Conservation (phyloP, 331 rosid genomes). For the Malus hybrid region DNA sequence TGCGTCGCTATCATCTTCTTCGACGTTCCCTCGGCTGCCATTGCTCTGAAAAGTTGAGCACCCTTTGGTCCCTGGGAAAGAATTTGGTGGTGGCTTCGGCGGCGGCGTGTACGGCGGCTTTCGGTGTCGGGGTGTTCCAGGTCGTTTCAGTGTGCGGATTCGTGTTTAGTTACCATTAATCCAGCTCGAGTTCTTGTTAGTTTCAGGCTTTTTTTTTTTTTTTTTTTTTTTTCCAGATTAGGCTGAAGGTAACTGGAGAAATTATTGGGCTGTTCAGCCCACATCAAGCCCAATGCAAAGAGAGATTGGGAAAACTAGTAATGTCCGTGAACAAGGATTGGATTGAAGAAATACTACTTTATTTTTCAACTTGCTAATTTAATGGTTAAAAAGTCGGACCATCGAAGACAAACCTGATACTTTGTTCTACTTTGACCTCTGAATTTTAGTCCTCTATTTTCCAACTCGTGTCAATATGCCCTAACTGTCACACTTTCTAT, state of each 20-base stretch:
- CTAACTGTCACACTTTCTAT: no score
- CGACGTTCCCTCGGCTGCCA: constrained; percentile 75
- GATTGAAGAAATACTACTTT: no score
- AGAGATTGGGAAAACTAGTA: rapidly evolving
- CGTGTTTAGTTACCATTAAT: background rate
- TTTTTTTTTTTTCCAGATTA: background rate
- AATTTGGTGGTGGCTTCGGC: background rate
- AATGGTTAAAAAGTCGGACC: no score
- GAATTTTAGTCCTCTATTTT: no score
- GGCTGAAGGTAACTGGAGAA: background rate
- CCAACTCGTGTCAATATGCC: no score
- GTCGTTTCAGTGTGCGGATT: background rate
- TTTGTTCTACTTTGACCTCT: no score
- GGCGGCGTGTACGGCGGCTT: background rate
- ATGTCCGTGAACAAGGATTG: no score
- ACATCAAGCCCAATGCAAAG: background rate
- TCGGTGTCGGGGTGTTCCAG: background rate
- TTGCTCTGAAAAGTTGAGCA: background rate
- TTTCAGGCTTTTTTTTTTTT: background rate
- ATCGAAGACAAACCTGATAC: no score
- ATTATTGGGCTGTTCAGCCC: background rate
- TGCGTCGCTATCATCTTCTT: constrained; percentile 97
- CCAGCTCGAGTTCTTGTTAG: background rate
- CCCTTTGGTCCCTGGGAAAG: background rate
- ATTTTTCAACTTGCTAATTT: no score